These are phyloP conservation scores for Ogataea chonburiensis DNA, from an alignment of 805 yeast species.

Conservation along the genomic window DNA sequence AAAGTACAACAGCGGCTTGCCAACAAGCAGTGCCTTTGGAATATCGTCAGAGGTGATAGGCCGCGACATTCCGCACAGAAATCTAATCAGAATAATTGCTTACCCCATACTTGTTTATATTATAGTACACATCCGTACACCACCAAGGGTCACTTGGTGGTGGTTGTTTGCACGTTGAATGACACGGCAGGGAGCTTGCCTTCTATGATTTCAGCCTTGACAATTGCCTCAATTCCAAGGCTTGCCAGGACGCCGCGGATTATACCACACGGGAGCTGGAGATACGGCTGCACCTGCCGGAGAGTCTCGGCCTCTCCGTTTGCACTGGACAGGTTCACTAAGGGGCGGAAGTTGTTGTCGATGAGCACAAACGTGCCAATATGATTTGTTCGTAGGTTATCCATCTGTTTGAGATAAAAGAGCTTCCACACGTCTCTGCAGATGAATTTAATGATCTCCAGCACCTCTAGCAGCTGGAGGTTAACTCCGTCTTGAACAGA, in stretches of 20 bases:
- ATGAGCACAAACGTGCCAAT: slow-evolving; percentile 78
- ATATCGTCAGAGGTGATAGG: slow-evolving; percentile 27
- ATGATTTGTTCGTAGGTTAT: slow-evolving; percentile 89
- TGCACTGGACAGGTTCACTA: slow-evolving; percentile 49
- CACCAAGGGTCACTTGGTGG: slow-evolving; percentile 7
- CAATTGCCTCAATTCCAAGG: slow-evolving; percentile 65
- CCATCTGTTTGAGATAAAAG: slow-evolving; percentile 82
- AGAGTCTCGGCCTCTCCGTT: slow-evolving; percentile 44
- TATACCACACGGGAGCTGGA: slow-evolving; percentile 75
- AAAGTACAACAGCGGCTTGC: slow-evolving; percentile 34
- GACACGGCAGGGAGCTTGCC: slow-evolving; percentile 62
- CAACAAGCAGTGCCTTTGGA: slow-evolving; percentile 31
- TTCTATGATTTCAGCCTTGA: slow-evolving; percentile 56
- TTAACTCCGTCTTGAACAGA: slow-evolving; percentile 22
- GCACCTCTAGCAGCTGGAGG: slow-evolving; percentile 50
- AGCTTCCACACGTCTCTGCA: slow-evolving; percentile 90
- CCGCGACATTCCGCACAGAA: slow-evolving; percentile 13
- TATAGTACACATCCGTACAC: slow-evolving; percentile 10
- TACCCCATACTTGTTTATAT: slow-evolving; percentile 9
- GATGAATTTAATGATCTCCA: slow-evolving; percentile 86
- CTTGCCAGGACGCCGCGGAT: slow-evolving; percentile 70
- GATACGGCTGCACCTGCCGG: slow-evolving; percentile 44
- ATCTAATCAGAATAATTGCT: slow-evolving; percentile 3
- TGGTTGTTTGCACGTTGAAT: slow-evolving; percentile 63
- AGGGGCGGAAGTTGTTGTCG: slow-evolving; percentile 60